These are phyloP conservation scores for Musa schizocarpa DNA, from an alignment of 176 grass and related monocot species.

Conservation along the genomic window DNA sequence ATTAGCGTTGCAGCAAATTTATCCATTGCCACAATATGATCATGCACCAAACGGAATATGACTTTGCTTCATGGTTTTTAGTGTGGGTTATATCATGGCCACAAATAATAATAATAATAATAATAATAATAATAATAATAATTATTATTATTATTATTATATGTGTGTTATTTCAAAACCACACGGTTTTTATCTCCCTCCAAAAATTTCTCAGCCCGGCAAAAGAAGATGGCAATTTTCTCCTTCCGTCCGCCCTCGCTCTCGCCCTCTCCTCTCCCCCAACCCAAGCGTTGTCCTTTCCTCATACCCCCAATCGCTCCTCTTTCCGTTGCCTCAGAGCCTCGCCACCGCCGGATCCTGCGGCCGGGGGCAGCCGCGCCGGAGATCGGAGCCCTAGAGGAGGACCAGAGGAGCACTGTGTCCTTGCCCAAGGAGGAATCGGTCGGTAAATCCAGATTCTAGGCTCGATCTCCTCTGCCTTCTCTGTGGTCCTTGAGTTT, in stretches of 20 bases:
- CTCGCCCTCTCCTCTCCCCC: background rate
- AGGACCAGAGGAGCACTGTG: conserved; percentile 7
- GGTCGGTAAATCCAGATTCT: background rate
- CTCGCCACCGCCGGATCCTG: conserved; percentile 5
- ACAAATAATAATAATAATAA: too few relatives aligned
- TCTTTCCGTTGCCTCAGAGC: conserved; percentile 6
- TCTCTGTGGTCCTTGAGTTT: background rate
- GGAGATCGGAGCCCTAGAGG: conserved; percentile 16
- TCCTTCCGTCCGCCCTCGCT: background rate
- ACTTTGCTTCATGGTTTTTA: too few relatives aligned
- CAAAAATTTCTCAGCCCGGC: background rate
- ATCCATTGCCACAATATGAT: too few relatives aligned
- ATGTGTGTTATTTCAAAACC: conserved; percentile 1
- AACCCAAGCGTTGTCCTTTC: background rate
- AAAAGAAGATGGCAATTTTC: conserved; percentile 13
- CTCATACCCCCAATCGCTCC: background rate
- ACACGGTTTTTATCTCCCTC: conserved; percentile 12
- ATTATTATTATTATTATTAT: too few relatives aligned
- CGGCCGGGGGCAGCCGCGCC: conserved; percentile 12
- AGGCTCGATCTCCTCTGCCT: background rate
- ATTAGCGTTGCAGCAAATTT: too few relatives aligned
- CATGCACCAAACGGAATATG: too few relatives aligned
- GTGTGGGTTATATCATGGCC: too few relatives aligned
- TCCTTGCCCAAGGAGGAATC: conserved; percentile 4
- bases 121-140: too few relatives aligned